A percentile compares a stretch with the other conserved stretches of the same genome.
phyloP scores from a whole-genome alignment of 768 basidiomycete species.

The Mycena venus region DNA sequence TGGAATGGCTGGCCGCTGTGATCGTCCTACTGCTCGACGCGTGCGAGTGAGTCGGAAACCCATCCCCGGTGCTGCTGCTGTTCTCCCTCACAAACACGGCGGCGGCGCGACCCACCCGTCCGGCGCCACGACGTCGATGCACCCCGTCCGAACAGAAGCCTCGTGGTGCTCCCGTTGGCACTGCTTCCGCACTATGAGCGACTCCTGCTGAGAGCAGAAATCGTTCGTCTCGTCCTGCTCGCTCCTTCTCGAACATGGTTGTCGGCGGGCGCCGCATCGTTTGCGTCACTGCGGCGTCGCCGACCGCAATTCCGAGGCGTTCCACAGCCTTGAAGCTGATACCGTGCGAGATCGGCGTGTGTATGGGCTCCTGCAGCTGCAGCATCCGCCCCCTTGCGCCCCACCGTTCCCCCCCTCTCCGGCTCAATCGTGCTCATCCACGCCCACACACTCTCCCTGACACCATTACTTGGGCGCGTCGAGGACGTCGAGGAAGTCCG shows the following conservation, averaged over 20 bases:
- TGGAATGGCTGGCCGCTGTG: too few relatives aligned
- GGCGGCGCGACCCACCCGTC: slow-evolving; percentile 32
- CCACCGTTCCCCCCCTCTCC: neutral
- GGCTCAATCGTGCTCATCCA: slow-evolving; percentile 11
- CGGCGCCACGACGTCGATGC: slow-evolving; percentile 30
- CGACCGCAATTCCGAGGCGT: slow-evolving; percentile 27
- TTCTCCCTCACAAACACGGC: neutral
- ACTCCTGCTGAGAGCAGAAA: neutral
- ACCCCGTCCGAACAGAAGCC: neutral
- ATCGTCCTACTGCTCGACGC: slow-evolving; percentile 23
- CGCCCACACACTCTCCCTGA: neutral
- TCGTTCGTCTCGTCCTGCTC: slow-evolving; percentile 21
- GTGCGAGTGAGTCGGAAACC: neutral
- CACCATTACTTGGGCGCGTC: too few relatives aligned
- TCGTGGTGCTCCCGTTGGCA: neutral
- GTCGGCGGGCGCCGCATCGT: slow-evolving; percentile 4
- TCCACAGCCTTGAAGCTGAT: slow-evolving; percentile 35
- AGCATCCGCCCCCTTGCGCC: neutral
- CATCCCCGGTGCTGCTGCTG: neutral
- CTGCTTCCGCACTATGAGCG: neutral
- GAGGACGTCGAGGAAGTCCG: too few relatives aligned
- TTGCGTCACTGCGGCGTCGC: slow-evolving; percentile 5
- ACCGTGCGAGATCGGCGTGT: slow-evolving; percentile 27
- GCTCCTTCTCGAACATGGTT: slow-evolving; percentile 26
- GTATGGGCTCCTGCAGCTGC: neutral